These are phyloP conservation scores for Mimosa bimucronata DNA, from an alignment of 306 rosid genomes.

Conservation along the genomic window DNA sequence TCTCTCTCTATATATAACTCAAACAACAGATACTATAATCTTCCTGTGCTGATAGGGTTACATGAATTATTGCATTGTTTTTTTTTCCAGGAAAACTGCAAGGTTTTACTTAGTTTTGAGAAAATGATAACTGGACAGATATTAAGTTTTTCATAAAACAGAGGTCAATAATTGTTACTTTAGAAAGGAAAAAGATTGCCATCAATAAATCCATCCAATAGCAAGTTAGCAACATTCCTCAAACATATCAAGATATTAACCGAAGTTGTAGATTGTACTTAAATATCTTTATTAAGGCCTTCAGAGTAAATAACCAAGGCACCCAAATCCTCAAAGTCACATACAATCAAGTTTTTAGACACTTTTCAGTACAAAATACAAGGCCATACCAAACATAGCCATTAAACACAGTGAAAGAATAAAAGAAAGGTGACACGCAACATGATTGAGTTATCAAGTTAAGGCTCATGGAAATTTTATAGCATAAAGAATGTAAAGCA, in stretches of 20 bases:
- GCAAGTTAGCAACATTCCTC: not conserved
- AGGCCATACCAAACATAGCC: not conserved
- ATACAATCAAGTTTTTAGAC: not conserved
- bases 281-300: not conserved
- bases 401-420: not conserved
- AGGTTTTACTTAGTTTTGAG: not conserved
- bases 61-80: not conserved
- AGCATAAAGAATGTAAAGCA: not conserved
- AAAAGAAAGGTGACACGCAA: not conserved
- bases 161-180: constrained; percentile 10
- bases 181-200: not conserved
- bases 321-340: constrained; percentile 5
- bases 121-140: not conserved
- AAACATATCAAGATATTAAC: not conserved
- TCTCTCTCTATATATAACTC: not conserved
- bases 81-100: not conserved
- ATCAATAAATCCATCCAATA: not conserved
- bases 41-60: not conserved
- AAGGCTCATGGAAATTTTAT: not conserved
- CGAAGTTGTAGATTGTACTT: not conserved
- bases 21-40: not conserved
- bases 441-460: not conserved
- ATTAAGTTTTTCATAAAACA: constrained; percentile 14
- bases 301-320: not conserved
- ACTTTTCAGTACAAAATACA: not conserved